These are phyloP conservation scores for Medicago arabica DNA, from an alignment of 306 rosid species.

Conservation along the genomic window DNA sequence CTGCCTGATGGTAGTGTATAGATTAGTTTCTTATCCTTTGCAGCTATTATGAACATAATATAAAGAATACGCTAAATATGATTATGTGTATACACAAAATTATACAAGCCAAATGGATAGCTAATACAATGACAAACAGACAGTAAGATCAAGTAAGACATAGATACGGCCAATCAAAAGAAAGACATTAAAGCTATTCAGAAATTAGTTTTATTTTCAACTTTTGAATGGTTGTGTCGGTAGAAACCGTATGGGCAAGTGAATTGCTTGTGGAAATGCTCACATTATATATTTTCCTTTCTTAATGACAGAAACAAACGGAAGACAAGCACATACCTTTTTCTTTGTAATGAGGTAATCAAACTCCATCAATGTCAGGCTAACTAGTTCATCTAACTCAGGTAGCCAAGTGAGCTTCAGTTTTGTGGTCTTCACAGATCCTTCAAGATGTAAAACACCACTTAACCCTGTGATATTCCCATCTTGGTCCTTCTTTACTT, in stretches of 20 bases:
- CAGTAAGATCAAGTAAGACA: slow-evolving; percentile 6
- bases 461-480: slow-evolving; percentile 68
- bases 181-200: background rate
- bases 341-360: slow-evolving; percentile 90
- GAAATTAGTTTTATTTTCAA: too few species aligned
- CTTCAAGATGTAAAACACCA: slow-evolving; percentile 89
- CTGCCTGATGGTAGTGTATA: background rate
- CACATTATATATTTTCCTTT: slow-evolving; percentile 30
- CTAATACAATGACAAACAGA: background rate
- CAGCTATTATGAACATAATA: background rate
- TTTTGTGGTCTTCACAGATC: slow-evolving; percentile 90
- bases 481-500: slow-evolving; percentile 68
- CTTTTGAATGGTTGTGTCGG: too few species aligned
- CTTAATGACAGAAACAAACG: slow-evolving; percentile 7
- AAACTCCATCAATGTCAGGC: slow-evolving; percentile 76
- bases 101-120: slow-evolving; percentile 5
- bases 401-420: slow-evolving; percentile 96
- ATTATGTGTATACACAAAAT: background rate
- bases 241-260: too few species aligned
- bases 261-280: too few species aligned
- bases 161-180: slow-evolving; percentile 8
- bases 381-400: slow-evolving; percentile 72
- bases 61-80: slow-evolving; percentile 12
- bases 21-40: slow-evolving; percentile 12
- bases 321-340: slow-evolving; percentile 64